Conservation (phyloP, 2,329 filamentous ascomycete species). For the Sordariomycetes sp. region DNA sequence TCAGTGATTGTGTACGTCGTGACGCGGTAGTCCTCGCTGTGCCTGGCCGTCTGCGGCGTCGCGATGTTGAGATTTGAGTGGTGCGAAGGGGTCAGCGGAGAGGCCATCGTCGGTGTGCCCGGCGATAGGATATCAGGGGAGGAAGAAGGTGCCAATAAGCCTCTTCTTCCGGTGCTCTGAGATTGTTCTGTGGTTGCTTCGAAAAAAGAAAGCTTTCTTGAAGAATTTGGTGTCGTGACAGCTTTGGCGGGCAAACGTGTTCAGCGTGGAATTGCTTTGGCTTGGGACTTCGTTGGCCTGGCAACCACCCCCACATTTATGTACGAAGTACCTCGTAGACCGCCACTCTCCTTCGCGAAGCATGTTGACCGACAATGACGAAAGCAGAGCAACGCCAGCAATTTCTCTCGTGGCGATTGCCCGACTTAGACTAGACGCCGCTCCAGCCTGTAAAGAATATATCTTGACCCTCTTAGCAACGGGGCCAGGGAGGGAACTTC, state of each 20-base stretch:
- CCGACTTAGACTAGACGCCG: no score
- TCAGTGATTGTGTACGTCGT: neutral
- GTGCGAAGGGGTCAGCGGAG: slow-evolving; percentile 2
- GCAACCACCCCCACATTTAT: neutral
- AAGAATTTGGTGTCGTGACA: no score
- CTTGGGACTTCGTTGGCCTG: slow-evolving; percentile 1
- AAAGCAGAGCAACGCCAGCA: no score
- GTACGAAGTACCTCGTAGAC: neutral
- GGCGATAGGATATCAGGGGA: neutral
- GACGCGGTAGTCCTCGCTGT: neutral
- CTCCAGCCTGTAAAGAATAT: no score
- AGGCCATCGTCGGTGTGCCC: neutral
- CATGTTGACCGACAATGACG: no score
- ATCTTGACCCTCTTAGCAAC: no score
- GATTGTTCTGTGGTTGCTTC: no score
- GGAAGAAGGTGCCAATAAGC: neutral
- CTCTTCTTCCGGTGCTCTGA: no score
- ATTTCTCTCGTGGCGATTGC: no score
- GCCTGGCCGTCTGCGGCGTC: neutral
- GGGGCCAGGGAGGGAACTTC: no score
- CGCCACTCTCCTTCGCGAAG: no score
- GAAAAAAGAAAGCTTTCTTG: no score
- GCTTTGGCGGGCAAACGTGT: neutral
- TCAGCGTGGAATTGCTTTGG: neutral
- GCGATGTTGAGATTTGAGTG: slow-evolving; percentile 3